Percentiles rank a stretch among this genome's conserved stretches.
phyloP scores from a whole-genome alignment of 768 basidiomycete species.

The Rhizopogon rudus region DNA sequence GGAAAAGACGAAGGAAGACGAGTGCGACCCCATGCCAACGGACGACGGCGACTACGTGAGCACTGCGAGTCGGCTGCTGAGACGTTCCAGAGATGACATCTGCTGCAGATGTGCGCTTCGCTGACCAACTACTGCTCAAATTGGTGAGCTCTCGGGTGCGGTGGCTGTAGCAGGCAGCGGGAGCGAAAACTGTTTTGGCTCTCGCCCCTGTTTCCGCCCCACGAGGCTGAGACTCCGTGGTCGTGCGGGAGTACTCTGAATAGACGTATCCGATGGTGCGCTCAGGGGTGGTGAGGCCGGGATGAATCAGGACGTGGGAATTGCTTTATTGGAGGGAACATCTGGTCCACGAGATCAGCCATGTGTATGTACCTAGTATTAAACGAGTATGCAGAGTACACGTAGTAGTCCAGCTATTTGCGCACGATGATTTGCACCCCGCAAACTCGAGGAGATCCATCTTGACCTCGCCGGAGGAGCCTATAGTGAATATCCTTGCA shows the following conservation, averaged over 20 bases:
- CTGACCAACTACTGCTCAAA: constrained; percentile 14
- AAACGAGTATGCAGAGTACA: neutral
- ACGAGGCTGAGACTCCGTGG: constrained; percentile 76
- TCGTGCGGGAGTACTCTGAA: constrained; percentile 65
- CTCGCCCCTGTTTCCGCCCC: constrained; percentile 36
- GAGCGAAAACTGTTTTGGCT: constrained; percentile 22
- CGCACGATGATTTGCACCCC: constrained; percentile 93
- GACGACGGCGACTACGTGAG: constrained; percentile 40
- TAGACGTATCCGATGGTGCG: constrained; percentile 85
- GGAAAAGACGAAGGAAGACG: constrained; percentile 44
- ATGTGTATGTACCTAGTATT: constrained; percentile 85
- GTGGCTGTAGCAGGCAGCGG: constrained; percentile 25
- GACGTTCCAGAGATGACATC: constrained; percentile 72
- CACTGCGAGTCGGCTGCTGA: constrained; percentile 53
- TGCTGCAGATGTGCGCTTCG: constrained; percentile 51
- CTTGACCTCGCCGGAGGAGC: constrained; percentile 91
- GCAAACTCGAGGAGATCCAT: constrained; percentile 95
- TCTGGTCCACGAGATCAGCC: constrained; percentile 54
- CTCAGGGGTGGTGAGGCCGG: constrained; percentile 82
- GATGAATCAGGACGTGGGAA: constrained; percentile 59
- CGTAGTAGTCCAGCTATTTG: constrained; percentile 7
- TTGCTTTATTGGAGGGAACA: constrained; percentile 98
- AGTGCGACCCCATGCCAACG: constrained; percentile 48
- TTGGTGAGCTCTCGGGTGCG: constrained; percentile 10
- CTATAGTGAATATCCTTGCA: constrained; percentile 94